Conservation (phyloP, 1,284 basidiomycete species). For the Naganishia sp. region DNA sequence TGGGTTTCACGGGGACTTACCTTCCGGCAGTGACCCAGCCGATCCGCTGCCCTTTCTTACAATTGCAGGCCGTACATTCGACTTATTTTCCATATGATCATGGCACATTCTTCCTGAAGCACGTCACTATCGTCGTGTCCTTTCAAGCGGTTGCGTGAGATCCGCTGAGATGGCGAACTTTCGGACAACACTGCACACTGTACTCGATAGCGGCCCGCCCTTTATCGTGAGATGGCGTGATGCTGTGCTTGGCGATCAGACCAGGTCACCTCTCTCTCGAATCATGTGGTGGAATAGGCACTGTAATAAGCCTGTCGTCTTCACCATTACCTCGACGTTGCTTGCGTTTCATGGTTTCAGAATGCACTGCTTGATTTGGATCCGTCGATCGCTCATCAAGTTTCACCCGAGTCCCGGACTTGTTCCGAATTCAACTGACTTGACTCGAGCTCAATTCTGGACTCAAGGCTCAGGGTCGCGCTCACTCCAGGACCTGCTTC, state of each 20-base stretch:
- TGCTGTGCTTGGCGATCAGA: too few species aligned
- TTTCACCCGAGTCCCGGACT: too few species aligned
- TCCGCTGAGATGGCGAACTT: neutral
- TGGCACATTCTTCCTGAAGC: conserved; percentile 1
- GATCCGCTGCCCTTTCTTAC: conserved; percentile 13
- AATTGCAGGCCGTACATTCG: neutral
- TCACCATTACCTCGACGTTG: too few species aligned
- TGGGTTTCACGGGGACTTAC: neutral
- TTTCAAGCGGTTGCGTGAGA: neutral
- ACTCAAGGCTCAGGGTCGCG: too few species aligned
- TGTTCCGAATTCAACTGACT: too few species aligned
- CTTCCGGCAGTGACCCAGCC: conserved; percentile 19
- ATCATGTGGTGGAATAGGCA: too few species aligned
- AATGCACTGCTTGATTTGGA: neutral
- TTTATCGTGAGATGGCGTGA: conserved; percentile 7
- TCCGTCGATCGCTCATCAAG: neutral
- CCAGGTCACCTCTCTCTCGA: neutral
- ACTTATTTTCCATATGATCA: neutral
- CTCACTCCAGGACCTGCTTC: too few species aligned
- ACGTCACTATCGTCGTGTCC: conserved; percentile 3
- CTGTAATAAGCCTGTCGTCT: too few species aligned
- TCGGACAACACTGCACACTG: neutral
- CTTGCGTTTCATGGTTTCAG: neutral
- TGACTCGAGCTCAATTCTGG: too few species aligned
- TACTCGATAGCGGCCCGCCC: neutral